These are phyloP conservation scores for Choiromyces venosus DNA, from an alignment of 495 filamentous ascomycete species.

Conservation along the genomic window DNA sequence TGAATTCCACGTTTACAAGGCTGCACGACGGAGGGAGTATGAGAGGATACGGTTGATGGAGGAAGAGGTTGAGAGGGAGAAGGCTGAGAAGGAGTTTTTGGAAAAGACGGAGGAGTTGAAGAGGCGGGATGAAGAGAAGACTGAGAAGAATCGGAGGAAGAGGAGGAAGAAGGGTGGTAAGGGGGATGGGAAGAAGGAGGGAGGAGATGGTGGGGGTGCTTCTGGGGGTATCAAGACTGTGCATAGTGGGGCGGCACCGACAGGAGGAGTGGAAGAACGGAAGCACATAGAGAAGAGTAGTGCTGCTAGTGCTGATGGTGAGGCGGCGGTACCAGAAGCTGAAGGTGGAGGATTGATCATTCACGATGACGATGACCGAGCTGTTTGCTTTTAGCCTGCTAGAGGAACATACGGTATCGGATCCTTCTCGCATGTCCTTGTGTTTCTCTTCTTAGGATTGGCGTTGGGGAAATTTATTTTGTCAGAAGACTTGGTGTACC, in stretches of 20 bases:
- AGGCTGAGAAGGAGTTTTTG: slow-evolving; percentile 60
- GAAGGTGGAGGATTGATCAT: slow-evolving; percentile 59
- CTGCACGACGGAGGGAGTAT: slow-evolving; percentile 81
- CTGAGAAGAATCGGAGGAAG: slow-evolving; percentile 66
- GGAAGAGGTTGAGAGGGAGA: slow-evolving; percentile 68
- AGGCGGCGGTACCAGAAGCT: slow-evolving; percentile 37
- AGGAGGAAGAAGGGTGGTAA: slow-evolving; percentile 63
- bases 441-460: neutral
- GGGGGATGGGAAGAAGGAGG: slow-evolving; percentile 46
- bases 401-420: neutral
- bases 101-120: slow-evolving; percentile 55
- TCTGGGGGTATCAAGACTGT: slow-evolving; percentile 24
- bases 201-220: slow-evolving; percentile 29
- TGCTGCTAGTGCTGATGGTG: slow-evolving; percentile 17
- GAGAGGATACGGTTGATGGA: slow-evolving; percentile 84
- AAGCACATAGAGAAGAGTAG: slow-evolving; percentile 17
- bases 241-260: neutral
- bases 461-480: neutral
- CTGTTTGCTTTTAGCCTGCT: neutral
- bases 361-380: slow-evolving; percentile 54
- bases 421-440: neutral
- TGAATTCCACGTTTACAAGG: slow-evolving; percentile 98
- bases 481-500: neutral
- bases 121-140: slow-evolving; percentile 74
- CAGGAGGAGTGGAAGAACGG: neutral